Base-by-base conservation (phyloP, 257 asterid species). In the Capsicum pubescens region DNA sequence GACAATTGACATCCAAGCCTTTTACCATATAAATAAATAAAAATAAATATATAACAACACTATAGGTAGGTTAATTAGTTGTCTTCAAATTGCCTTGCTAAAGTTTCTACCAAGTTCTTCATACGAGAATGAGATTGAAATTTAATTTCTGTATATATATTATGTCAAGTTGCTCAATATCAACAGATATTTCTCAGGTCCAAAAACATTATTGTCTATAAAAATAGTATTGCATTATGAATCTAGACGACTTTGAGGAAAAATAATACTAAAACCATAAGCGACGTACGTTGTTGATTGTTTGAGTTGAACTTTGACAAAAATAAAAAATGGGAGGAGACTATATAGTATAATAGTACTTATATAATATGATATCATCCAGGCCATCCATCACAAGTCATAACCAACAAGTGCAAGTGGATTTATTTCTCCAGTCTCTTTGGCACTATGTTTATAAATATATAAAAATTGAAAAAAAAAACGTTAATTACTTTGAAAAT, bases 41-140 rank as follows among this genome's bases (percentile, higher is more conserved):
- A 26, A 1, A 26, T 26, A 26, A 26, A 26, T 26, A 26, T 26
- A 64, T 64, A 11, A 11, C 44, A 64, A 26, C 50, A 39, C 59
- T 55, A 55, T 55, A 55, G 56, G 54, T 54, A 55, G 13, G 10
- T 54, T 12, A 55, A 17, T 35, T 35, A 66, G 50, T 35, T 67
- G 74, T 67, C 74, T 35, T 68, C 76, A 68, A 36, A 68, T 68
- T 68, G 76, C 0, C 50, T 68, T 14, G 74, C 7, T 67, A 5
- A 67, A 35, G 42, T 67, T 36, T 68, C 76, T 36, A 15, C 76
- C 21, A 68, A 36, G 76, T 68, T 68, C 7, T 68, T 68, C 76
- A 16, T 66, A 35, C 14, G 21, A 67, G 8, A 19, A 35, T 55
- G 74, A 35, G 8, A 19, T 67, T 55, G 74, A 35, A 44, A 67